A percentile compares a stretch with the other conserved stretches of the same genome.
These are phyloP conservation scores for Apiotrichum akiyoshidainum DNA, from an alignment of 1,284 basidiomycete genomes.

Conservation along the genomic window DNA sequence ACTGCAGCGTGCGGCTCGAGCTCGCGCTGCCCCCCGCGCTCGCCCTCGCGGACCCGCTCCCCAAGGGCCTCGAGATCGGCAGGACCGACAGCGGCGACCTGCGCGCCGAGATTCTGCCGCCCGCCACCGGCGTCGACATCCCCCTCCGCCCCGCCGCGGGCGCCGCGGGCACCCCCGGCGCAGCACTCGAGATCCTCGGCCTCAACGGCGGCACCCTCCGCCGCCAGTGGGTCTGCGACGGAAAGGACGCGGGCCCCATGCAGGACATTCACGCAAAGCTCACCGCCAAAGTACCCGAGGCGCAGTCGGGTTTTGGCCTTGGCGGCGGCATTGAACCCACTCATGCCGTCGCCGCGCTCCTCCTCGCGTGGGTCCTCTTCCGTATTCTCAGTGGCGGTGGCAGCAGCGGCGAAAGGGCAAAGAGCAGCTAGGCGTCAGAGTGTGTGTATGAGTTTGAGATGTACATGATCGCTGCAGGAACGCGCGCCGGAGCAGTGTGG, in stretches of 20 bases:
- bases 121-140: neutral
- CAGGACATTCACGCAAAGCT: neutral
- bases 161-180: neutral
- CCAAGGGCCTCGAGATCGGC: neutral
- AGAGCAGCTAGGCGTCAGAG: neutral
- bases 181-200: neutral
- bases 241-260: neutral
- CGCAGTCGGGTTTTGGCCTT: constrained; percentile 1
- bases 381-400: neutral
- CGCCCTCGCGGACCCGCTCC: neutral
- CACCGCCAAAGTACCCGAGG: neutral
- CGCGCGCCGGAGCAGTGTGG: too few species aligned
- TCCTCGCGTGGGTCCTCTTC: neutral
- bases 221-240: neutral
- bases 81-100: neutral
- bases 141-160: neutral
- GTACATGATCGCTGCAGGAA: too few species aligned
- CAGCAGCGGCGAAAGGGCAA: neutral
- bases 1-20: neutral
- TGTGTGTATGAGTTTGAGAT: too few species aligned
- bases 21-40: neutral
- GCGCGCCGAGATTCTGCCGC: neutral
- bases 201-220: neutral
- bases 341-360: neutral
- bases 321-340: constrained; percentile 3